phyloP scores from a whole-genome alignment of 2,329 filamentous ascomycete species.

The Zelopaecilomyces penicillatus region DNA sequence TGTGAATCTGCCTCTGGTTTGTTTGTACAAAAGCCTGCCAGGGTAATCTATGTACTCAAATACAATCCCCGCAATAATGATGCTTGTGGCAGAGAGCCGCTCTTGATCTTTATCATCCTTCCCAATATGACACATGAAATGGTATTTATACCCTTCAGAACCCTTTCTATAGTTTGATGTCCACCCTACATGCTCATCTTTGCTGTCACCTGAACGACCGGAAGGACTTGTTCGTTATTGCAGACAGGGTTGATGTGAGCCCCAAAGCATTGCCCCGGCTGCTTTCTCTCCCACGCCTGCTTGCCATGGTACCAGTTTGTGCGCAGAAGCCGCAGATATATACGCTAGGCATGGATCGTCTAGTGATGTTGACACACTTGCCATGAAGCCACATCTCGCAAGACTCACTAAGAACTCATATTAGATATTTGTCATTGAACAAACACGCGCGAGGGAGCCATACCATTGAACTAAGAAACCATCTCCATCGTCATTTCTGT shows the following conservation, averaged over 20 bases:
- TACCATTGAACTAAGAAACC: slow-evolving; percentile 58
- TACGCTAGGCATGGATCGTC: slow-evolving; percentile 47
- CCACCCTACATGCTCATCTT: slow-evolving; percentile 1
- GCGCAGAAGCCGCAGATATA: slow-evolving; percentile 59
- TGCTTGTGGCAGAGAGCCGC: slow-evolving; percentile 14
- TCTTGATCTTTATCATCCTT: slow-evolving; percentile 11
- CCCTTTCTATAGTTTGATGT: slow-evolving; percentile 9
- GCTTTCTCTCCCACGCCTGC: slow-evolving; percentile 38
- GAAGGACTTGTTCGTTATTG: slow-evolving; percentile 35
- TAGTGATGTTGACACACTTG: slow-evolving; percentile 52
- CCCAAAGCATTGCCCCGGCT: slow-evolving; percentile 23
- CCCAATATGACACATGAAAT: slow-evolving; percentile 9
- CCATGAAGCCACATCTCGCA: slow-evolving; percentile 59
- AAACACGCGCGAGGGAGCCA: slow-evolving; percentile 12
- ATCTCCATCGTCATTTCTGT: slow-evolving; percentile 35
- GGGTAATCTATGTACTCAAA: slow-evolving; percentile 12
- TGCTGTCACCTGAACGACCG: slow-evolving; percentile 30
- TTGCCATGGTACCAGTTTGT: slow-evolving; percentile 47
- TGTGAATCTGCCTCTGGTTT: background rate
- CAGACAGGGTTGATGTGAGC: slow-evolving; percentile 23
- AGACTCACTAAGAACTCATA: slow-evolving; percentile 41
- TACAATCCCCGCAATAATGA: slow-evolving; percentile 9
- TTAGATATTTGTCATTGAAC: background rate
- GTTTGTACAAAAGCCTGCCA: slow-evolving; percentile 1
- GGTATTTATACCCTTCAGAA: slow-evolving; percentile 13